These are phyloP conservation scores for Mycena metata DNA, from an alignment of 768 basidiomycete genomes.

Conservation along the genomic window DNA sequence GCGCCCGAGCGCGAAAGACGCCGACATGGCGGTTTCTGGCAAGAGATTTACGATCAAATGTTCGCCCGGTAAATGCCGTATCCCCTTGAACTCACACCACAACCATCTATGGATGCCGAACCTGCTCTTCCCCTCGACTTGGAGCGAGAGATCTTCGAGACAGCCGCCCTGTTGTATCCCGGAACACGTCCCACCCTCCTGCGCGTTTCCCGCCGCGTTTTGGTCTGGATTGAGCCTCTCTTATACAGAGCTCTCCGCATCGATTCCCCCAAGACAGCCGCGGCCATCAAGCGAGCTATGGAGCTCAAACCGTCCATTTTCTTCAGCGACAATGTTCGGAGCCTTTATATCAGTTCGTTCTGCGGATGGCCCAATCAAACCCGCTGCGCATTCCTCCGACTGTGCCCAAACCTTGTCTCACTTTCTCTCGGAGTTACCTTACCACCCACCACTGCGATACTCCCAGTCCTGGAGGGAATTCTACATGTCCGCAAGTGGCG, in stretches of 20 bases:
- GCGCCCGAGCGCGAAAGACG: no score
- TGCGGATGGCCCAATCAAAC: not conserved
- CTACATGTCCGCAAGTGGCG: conserved; percentile 6
- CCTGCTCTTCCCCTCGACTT: no score
- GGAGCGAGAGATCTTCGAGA: no score
- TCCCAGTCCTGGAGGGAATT: conserved; percentile 2
- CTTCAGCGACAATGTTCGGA: conserved; percentile 7
- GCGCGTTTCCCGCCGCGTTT: no score
- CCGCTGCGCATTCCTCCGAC: not conserved
- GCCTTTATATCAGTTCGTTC: not conserved
- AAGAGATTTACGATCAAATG: no score
- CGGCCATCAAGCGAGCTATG: conserved; percentile 6
- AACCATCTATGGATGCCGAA: no score
- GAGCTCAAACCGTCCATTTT: conserved; percentile 2
- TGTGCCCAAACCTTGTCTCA: conserved; percentile 3
- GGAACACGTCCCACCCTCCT: no score
- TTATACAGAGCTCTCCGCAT: conserved; percentile 5
- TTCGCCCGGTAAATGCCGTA: no score
- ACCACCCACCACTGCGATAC: not conserved
- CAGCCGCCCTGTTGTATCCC: no score
- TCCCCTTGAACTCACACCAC: no score
- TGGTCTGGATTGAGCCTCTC: conserved; percentile 17
- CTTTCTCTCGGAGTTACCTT: not conserved
- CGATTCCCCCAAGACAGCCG: not conserved
- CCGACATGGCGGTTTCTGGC: no score